phyloP scores from a whole-genome alignment of 2,329 filamentous ascomycete species.

The Blumeriella jaapii region DNA sequence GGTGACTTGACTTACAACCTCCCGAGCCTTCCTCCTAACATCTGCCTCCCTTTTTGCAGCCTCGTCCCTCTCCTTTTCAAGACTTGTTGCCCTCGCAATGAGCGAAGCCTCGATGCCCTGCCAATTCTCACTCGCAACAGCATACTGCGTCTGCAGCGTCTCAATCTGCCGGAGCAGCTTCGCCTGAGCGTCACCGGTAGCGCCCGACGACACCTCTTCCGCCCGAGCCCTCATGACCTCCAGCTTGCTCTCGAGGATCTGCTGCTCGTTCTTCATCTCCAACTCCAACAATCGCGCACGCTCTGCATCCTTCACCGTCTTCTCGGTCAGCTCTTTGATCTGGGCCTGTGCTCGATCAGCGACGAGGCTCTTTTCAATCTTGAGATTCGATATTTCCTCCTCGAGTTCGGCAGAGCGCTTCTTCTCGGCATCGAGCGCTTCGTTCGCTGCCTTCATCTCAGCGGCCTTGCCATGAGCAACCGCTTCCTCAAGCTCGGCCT shows the following conservation, averaged over 20 bases:
- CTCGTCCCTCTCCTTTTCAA: conserved; percentile 91
- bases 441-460: conserved; percentile 53
- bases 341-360: conserved; percentile 60
- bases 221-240: conserved; percentile 76
- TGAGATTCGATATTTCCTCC: conserved; percentile 49
- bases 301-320: conserved; percentile 61
- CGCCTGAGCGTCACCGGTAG: conserved; percentile 70
- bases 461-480: conserved; percentile 54
- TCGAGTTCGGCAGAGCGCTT: conserved; percentile 42
- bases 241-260: conserved; percentile 76
- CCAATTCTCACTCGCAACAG: conserved; percentile 93
- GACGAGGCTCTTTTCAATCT: conserved; percentile 66
- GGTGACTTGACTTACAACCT: conserved; percentile 49
- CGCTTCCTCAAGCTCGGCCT: conserved; percentile 56
- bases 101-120: conserved; percentile 87
- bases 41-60: conserved; percentile 73
- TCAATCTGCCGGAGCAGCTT: conserved; percentile 91
- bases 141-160: conserved; percentile 89
- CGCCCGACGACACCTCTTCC: conserved; percentile 80
- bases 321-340: conserved; percentile 60
- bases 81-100: conserved; percentile 58
- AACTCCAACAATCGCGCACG: conserved; percentile 55
- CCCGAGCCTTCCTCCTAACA: conserved; percentile 77
- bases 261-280: conserved; percentile 68
- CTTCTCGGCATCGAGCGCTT: conserved; percentile 57